Conservation (phyloP, 495 filamentous ascomycete genomes). For the Beverwykella pulmonaria region DNA sequence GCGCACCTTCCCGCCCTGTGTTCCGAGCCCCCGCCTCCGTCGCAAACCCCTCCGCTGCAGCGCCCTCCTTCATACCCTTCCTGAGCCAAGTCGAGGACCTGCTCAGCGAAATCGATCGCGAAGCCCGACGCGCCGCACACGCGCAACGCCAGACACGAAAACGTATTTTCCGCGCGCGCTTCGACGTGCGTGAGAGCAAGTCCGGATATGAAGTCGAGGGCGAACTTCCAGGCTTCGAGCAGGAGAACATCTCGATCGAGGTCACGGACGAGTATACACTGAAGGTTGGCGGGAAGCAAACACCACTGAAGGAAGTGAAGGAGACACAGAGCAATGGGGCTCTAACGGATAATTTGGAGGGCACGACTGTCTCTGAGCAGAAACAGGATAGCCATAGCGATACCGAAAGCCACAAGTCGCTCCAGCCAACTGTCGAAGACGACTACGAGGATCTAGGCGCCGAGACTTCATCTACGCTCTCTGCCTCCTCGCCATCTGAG, state of each 20-base stretch:
- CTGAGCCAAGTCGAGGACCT: constrained; percentile 28
- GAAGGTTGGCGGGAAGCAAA: constrained; percentile 26
- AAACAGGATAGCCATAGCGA: constrained; percentile 13
- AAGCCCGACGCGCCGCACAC: constrained; percentile 17
- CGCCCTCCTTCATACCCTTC: constrained; percentile 28
- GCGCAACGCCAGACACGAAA: constrained; percentile 26
- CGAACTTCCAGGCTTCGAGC: constrained; percentile 35
- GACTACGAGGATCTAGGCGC: constrained; percentile 34
- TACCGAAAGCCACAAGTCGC: constrained; percentile 25
- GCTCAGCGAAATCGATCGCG: constrained; percentile 29
- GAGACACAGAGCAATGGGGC: constrained; percentile 49
- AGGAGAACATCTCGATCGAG: constrained; percentile 34
- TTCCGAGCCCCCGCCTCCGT: constrained; percentile 4
- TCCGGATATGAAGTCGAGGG: constrained; percentile 28
- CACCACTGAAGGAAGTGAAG: constrained; percentile 42
- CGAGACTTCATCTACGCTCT: constrained; percentile 17
- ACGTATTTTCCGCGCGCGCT: constrained; percentile 24
- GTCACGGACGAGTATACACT: constrained; percentile 36
- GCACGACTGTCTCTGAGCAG: constrained; percentile 13
- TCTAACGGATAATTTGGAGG: constrained; percentile 21
- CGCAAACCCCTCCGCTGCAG: constrained; percentile 2
- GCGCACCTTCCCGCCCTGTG: constrained; percentile 10
- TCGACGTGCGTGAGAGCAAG: constrained; percentile 29
- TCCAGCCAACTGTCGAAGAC: constrained; percentile 41
- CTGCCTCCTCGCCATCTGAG: constrained; percentile 3